Percentiles rank a stretch among this genome's conserved stretches.
Conservation (phyloP, 2,329 filamentous ascomycete genomes). For the Thermothelomyces thermophilus region DNA sequence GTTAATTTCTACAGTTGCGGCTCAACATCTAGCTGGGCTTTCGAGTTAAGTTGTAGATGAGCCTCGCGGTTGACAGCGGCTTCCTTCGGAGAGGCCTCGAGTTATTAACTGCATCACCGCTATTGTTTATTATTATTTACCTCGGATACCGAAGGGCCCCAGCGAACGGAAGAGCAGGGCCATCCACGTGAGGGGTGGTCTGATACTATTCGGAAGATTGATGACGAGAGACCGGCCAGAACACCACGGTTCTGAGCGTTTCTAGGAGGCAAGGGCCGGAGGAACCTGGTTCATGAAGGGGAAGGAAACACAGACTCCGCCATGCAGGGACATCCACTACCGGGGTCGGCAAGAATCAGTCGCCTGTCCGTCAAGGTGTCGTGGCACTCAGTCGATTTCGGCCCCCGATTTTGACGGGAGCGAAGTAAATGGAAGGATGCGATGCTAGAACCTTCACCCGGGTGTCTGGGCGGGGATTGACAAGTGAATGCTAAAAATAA, state of each 20-base stretch:
- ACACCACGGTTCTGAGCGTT: background rate
- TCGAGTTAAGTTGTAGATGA: background rate
- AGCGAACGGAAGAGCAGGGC: background rate
- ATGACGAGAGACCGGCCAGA: no score
- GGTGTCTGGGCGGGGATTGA: slow-evolving; percentile 4
- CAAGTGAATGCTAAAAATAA: slow-evolving; percentile 15
- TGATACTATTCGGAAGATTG: background rate
- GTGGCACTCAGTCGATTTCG: background rate
- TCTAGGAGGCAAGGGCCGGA: background rate
- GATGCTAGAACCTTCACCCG: slow-evolving; percentile 3
- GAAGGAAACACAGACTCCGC: background rate
- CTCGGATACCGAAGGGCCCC: slow-evolving; percentile 13
- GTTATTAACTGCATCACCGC: no score
- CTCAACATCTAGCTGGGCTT: background rate
- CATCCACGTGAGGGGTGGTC: slow-evolving; percentile 2
- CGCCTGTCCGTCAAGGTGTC: background rate
- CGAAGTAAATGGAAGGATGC: background rate
- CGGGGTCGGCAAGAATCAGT: background rate
- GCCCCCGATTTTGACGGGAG: background rate
- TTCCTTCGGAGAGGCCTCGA: slow-evolving; percentile 2
- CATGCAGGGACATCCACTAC: background rate
- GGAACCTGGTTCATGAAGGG: slow-evolving; percentile 1
- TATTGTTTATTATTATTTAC: no score
- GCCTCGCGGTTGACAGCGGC: background rate
- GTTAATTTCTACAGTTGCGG: background rate